These are phyloP conservation scores for Beta lomatogona DNA, from an alignment of 179 eudicot species.

Conservation along the genomic window DNA sequence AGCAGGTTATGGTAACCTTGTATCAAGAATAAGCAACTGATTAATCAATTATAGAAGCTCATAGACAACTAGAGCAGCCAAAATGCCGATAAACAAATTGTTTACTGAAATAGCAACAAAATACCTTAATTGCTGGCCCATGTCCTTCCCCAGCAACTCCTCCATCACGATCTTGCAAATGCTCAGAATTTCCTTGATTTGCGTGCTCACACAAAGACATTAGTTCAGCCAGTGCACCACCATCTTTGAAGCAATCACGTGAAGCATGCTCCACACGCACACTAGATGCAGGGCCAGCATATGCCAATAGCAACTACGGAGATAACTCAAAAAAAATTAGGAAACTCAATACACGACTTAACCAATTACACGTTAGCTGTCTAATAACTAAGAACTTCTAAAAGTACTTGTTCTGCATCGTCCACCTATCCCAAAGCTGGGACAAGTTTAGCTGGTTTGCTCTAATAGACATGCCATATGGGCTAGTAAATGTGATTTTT, in stretches of 20 bases:
- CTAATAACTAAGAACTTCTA: background rate
- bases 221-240: slow-evolving; percentile 78
- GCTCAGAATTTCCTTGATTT: slow-evolving; percentile 31
- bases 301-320: slow-evolving; percentile 66
- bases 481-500: background rate
- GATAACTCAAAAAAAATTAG: slow-evolving; percentile 11
- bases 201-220: slow-evolving; percentile 57
- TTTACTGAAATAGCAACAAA: background rate
- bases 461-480: background rate
- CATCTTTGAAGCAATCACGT: slow-evolving; percentile 59
- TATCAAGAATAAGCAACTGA: background rate
- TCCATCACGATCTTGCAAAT: slow-evolving; percentile 27
- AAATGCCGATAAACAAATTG: background rate
- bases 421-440: background rate
- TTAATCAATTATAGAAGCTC: background rate
- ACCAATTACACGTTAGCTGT: background rate
- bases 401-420: background rate
- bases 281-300: slow-evolving; percentile 90
- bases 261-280: slow-evolving; percentile 81
- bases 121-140: slow-evolving; percentile 57
- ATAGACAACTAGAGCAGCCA: background rate
- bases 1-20: background rate
- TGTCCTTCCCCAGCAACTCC: slow-evolving; percentile 33
- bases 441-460: background rate
- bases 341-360: background rate